Base-by-base conservation (phyloP, 345 rosid genomes). In the Dipteronia dyeriana region DNA sequence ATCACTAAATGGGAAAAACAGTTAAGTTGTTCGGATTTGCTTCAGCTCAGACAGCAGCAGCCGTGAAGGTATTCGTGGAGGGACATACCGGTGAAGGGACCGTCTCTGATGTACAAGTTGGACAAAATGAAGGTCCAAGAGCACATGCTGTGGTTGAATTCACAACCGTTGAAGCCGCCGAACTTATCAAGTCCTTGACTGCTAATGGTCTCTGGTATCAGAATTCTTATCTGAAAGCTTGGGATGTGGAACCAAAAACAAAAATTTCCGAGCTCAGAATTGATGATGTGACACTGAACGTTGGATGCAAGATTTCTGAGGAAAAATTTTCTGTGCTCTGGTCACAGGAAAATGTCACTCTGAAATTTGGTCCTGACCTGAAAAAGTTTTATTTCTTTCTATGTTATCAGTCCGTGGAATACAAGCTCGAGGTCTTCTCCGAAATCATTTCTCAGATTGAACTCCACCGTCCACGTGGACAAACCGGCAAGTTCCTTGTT, bases 401-500 rank as follows among this genome's bases (percentile, higher is more conserved):
- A 9, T 68, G 79, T 39, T 60, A 80, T 79, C 5, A 0, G 29
- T 8, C 14, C 2, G 61, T 17, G 9, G 78, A 79, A 10, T 84
- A 85, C 76, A 85, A 81, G 87, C 88, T 88, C 16, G 85, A 77
- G 74, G 81, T 85, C 41, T 76, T 78, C 19, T 81, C 82, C 41
- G 91, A 88, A 68, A 85, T 80, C 65, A 84, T 88, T 64, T 84
- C 86, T 86, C 85, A 78, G 75, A 75, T 84, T 49, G 73, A 80
- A 84, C 81, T 80, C 11, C 81, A 56, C 49, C 6, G 6, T 34
- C 38, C 38, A 34, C 71, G 72, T 0, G 77, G 83, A 65, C 75
- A 9, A 29, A 0, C 47, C 23, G 3, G 62, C 56, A 72, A 59
- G 76, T 82, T 80, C 79, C 88, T 87, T 71, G 39, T 82, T 31